Conservation (phyloP, 768 basidiomycete genomes). For the Pisolithus orientalis region DNA sequence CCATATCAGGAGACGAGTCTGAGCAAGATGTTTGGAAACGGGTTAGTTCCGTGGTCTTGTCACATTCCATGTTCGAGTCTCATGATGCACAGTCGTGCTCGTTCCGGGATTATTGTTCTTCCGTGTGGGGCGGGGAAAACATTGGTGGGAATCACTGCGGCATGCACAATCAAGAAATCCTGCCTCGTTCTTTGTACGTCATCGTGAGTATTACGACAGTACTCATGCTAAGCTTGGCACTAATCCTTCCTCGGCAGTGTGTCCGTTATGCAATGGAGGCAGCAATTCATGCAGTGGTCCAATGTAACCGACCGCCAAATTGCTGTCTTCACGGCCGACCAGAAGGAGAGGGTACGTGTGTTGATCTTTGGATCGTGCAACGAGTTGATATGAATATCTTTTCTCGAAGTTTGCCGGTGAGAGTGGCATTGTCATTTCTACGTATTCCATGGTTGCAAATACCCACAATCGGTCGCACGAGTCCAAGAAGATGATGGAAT, state of each 20-base stretch:
- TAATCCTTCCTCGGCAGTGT: constrained; percentile 41
- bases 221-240: background rate
- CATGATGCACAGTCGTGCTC: constrained; percentile 64
- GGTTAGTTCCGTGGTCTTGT: constrained; percentile 40
- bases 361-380: background rate
- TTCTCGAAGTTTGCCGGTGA: constrained; percentile 81
- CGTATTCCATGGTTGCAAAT: constrained; percentile 99
- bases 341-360: constrained; percentile 82
- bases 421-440: constrained; percentile 96
- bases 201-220: constrained; percentile 54
- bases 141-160: constrained; percentile 97
- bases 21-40: constrained; percentile 99
- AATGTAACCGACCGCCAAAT: constrained; percentile 96
- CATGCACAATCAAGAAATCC: constrained; percentile 99
- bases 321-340: constrained; percentile 95
- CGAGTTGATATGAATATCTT: constrained; percentile 2
- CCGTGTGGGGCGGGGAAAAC: constrained; percentile 99
- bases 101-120: constrained; percentile 96
- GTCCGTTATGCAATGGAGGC: constrained; percentile 98
- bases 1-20: constrained; percentile 98
- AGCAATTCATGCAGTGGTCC: constrained; percentile 98
- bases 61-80: background rate
- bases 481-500: constrained; percentile 99
- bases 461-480: constrained; percentile 98
- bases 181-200: constrained; percentile 97